phyloP scores from a whole-genome alignment of 192 early-diverging fungal species.

The Tieghemiomyces parasiticus region DNA sequence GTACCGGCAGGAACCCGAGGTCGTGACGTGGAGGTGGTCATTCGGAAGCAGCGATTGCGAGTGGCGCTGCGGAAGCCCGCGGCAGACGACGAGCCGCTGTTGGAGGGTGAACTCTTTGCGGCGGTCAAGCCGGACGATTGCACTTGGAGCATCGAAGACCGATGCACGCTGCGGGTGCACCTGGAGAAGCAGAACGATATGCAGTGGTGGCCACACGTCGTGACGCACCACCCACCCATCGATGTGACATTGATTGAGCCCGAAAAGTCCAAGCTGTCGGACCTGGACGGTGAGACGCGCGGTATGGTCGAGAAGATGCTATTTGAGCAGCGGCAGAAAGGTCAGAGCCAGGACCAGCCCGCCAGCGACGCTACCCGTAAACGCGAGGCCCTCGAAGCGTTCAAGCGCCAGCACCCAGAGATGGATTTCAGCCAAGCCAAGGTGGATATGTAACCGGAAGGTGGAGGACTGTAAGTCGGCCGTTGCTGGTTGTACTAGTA shows the following conservation, averaged over 20 bases:
- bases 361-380: conserved; percentile 68
- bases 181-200: conserved; percentile 68
- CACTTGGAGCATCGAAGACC: conserved; percentile 59
- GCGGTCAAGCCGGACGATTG: conserved; percentile 57
- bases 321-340: conserved; percentile 85
- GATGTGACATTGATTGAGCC: conserved; percentile 81
- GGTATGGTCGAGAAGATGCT: conserved; percentile 95
- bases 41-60: conserved; percentile 48
- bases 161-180: conserved; percentile 57
- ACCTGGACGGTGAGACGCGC: conserved; percentile 80
- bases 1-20: conserved; percentile 57
- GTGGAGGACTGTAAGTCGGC: no score
- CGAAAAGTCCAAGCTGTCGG: conserved; percentile 74
- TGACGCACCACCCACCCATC: conserved; percentile 61
- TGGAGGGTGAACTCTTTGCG: conserved; percentile 53
- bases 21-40: conserved; percentile 44
- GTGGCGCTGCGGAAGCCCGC: conserved; percentile 46
- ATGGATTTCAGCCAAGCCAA: conserved; percentile 38
- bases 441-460: conserved; percentile 3
- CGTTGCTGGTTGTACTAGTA: no score
- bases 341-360: conserved; percentile 41
- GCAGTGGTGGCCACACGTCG: conserved; percentile 85
- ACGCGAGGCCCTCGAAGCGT: conserved; percentile 58
- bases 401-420: conserved; percentile 47
- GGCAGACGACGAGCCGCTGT: neutral